phyloP scores from a whole-genome alignment of 1,284 basidiomycete genomes.

The Papiliotrema fonsecae region DNA sequence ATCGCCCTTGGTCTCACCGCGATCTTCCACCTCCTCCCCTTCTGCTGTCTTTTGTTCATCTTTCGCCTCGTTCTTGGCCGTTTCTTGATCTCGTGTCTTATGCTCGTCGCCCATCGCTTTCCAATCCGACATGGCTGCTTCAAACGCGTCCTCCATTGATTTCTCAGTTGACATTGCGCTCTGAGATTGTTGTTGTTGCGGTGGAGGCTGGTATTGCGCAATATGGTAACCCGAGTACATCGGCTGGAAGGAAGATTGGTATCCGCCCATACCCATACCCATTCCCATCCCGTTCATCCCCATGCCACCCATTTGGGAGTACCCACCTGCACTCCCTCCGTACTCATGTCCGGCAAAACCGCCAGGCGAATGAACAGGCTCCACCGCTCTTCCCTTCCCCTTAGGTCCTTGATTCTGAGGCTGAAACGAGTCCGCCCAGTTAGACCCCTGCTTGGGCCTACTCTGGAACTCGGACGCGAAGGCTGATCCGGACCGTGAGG shows the following conservation, averaged over 20 bases:
- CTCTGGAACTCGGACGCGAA: conserved; percentile 3
- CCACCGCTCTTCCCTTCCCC: conserved; percentile 12
- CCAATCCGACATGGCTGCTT: conserved; percentile 67
- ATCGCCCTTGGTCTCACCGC: conserved; percentile 50
- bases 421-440: conserved; percentile 14
- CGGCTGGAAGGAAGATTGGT: conserved; percentile 10
- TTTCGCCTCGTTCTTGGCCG: conserved; percentile 9
- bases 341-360: no score
- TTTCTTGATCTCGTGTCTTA: conserved; percentile 18
- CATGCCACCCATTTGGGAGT: no score
- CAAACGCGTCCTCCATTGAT: not conserved
- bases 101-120: conserved; percentile 66
- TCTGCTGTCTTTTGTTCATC: conserved; percentile 50
- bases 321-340: no score
- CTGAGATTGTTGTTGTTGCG: not conserved
- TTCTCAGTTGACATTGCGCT: conserved; percentile 36
- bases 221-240: conserved; percentile 13
- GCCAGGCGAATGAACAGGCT: conserved; percentile 1
- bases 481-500: not conserved
- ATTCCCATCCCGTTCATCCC: no score
- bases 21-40: conserved; percentile 43
- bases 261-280: conserved; percentile 9
- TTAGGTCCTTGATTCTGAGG: conserved; percentile 7
- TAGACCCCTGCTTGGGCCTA: not conserved
- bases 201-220: conserved; percentile 1